Base-by-base conservation (phyloP, 1,284 basidiomycete species). In the Phenoliferia sp. region DNA sequence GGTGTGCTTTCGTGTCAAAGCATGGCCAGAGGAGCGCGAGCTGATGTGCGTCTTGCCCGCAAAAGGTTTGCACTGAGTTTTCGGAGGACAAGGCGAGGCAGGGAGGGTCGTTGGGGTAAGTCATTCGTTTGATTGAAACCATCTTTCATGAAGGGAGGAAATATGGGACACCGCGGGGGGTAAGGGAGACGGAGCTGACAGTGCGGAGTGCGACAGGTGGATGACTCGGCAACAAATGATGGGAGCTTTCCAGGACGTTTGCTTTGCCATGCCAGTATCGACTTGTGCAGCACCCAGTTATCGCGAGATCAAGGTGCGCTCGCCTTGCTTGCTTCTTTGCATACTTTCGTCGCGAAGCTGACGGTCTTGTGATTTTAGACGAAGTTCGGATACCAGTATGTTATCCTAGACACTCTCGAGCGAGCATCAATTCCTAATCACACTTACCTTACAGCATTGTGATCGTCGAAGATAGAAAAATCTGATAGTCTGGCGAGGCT, bases 21-120 rank as follows among this genome's bases (percentile, higher is more conserved):
- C 12, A 12, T 22, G 12, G 39, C 39, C 12, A 44, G 39, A 44
- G 39, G 39, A 22, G 22, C 12, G 39, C 12, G 39, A 44, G 39
- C 39, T 44, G 12, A 44, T 44, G 39, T 22, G 12, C 39, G 12
- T 44, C 39, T 44, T 44, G 12, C 39, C 12, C 22, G 12, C 39
- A 44, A 22, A 12, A 44, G 39, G 39, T 44, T 12, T 44, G 90
- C 19, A 54, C 60, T 72, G 89, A 90, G 72, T 90, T 88, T 74
- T 90, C 89, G 1, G 90, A 92, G 78, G 90, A 92, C 80, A 92
- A 92, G 78, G 90, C 90, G 4, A 90, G 91, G 83, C 28, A 66
- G 6, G 71, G 71, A 6, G 71, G 71, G 0, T 58, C 63, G 0
- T 44, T 70, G 22, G 69, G 69, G 66, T 70, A 15, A 29, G 57